Base-by-base conservation (phyloP, 2,329 filamentous ascomycete species). In the Penicillium sp. region DNA sequence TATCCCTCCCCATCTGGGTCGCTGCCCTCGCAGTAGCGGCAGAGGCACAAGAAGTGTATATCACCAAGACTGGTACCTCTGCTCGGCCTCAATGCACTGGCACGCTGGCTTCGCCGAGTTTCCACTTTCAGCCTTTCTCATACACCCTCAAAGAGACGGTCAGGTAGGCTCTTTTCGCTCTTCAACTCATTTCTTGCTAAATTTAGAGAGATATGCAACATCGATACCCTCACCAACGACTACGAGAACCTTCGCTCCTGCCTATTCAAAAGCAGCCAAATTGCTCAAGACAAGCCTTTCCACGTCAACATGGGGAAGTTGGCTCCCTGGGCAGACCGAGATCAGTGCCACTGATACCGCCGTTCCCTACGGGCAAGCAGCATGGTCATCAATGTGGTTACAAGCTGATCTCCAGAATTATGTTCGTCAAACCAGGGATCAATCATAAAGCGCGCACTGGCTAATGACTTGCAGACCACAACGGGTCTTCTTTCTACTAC, bases 401-500 rank as follows among this genome's bases (percentile, higher is more conserved):
- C 44, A 58, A 8, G 70, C 69, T 7, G 64, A 67, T 41, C 57
- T 72, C 3, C 59, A 65, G 7, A 70, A 74, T 43, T 74, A 73
- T 47, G 63, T 65, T 31, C 24, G 61, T 59, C 16, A n/a, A 21
- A 19, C n/a, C 31, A 26, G 14, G 0, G 26, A 21, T 16, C 48
- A 8, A 26, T 49, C 6, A 59, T 35, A 27, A 27, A 9, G 35
- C 24, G 22, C 3, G 19, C 39, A 14, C 19, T 41, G 19, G 11
- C 39, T 41, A 41, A 41, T 41, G 19, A 41, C 10, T 21, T 6
- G 3, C 19, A 66, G 63, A 73, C 71, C 1, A 60, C 70, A 16
- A 67, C 70, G n/a, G 68, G 70, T 1, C 59, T 79, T n/a, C 77
- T 78, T 58, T 75, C 75, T 2, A 83, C 83, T 0, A 86, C 84